These are phyloP conservation scores for Helicocarpus griseus DNA, from an alignment of 2,329 filamentous ascomycete species.

Conservation along the genomic window DNA sequence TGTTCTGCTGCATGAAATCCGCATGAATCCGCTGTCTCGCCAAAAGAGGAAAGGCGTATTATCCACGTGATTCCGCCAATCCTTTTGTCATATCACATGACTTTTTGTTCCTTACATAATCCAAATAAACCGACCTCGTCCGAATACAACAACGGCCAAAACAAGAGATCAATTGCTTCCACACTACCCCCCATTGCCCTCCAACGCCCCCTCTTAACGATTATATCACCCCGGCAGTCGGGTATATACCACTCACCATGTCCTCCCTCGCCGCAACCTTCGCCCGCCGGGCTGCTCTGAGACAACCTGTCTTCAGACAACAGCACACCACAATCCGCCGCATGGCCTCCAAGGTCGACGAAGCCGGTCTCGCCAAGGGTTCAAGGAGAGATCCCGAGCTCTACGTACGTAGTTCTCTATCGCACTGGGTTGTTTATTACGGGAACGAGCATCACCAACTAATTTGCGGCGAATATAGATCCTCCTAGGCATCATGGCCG, in stretches of 20 bases:
- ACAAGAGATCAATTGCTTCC: not conserved
- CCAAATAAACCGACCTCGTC: conserved; percentile 10
- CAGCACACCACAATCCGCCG: conserved; percentile 27
- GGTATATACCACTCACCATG: conserved; percentile 21
- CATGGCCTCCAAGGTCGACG: conserved; percentile 33
- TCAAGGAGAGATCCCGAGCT: conserved; percentile 65
- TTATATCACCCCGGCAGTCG: not conserved
- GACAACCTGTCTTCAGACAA: conserved; percentile 30
- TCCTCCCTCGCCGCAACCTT: conserved; percentile 34
- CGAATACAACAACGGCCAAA: not conserved
- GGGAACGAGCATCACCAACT: no score
- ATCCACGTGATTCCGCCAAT: not conserved
- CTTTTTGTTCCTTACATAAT: not conserved
- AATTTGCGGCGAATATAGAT: no score
- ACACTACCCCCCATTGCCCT: not conserved
- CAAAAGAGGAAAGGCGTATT: not conserved
- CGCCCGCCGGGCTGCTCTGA: conserved; percentile 32
- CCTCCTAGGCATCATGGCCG: conserved; percentile 82
- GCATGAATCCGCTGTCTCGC: not conserved
- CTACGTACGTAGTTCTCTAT: conserved; percentile 45
- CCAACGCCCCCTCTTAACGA: not conserved
- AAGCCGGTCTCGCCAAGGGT: conserved; percentile 49
- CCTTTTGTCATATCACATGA: conserved; percentile 2
- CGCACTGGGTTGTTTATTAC: not conserved
- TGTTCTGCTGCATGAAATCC: no score